These are phyloP conservation scores for Blastomyces silverae DNA, from an alignment of 2,329 filamentous ascomycete genomes.

Conservation along the genomic window DNA sequence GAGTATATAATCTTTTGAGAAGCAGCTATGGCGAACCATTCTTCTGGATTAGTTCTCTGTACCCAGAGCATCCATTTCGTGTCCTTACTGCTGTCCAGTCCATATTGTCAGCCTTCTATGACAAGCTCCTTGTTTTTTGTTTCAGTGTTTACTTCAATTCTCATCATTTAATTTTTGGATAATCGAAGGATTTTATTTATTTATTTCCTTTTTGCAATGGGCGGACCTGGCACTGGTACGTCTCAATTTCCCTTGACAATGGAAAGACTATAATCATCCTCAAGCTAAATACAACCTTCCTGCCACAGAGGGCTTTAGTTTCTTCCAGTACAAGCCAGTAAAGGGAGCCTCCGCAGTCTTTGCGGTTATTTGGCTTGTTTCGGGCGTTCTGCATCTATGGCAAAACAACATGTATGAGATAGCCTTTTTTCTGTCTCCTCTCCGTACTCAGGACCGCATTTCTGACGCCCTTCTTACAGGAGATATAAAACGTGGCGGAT, in stretches of 20 bases:
- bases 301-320: slow-evolving; percentile 30
- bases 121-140: neutral
- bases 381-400: slow-evolving; percentile 35
- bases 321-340: slow-evolving; percentile 39
- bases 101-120: neutral
- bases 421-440: neutral
- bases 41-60: neutral
- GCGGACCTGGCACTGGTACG: slow-evolving; percentile 7
- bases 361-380: slow-evolving; percentile 36
- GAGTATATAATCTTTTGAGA: slow-evolving; percentile 9
- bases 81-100: neutral
- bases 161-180: neutral
- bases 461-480: slow-evolving; percentile 24
- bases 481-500: slow-evolving; percentile 39
- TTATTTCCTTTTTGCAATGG: neutral
- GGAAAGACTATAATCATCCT: neutral
- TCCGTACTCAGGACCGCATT: neutral
- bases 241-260: neutral
- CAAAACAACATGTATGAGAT: slow-evolving; percentile 32
- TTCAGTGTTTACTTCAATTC: neutral
- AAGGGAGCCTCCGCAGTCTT: slow-evolving; percentile 40
- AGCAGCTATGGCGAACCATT: neutral
- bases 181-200: neutral
- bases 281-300: slow-evolving; percentile 14
- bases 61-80: neutral